A percentile compares a stretch with the other conserved stretches of the same genome.
These are phyloP conservation scores for Rosa lucieae DNA, from an alignment of 306 rosid species.

Conservation along the genomic window DNA sequence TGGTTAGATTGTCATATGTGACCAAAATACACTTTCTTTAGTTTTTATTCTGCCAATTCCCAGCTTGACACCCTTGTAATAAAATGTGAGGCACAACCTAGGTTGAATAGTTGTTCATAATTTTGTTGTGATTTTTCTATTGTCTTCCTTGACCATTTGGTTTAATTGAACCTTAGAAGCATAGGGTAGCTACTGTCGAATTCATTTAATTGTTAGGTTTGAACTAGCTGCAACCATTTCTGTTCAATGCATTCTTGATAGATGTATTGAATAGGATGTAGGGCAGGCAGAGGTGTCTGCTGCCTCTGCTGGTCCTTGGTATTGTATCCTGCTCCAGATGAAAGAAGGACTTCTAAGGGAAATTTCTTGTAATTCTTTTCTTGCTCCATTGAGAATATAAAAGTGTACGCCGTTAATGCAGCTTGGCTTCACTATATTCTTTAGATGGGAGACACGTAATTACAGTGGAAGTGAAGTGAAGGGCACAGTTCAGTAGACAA, in stretches of 20 bases:
- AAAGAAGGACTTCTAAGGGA: neutral
- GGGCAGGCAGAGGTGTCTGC: neutral
- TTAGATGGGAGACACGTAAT: too few relatives aligned
- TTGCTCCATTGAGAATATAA: neutral
- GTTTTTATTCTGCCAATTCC: neutral
- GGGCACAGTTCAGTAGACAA: too few relatives aligned
- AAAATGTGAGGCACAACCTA: neutral
- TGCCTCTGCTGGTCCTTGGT: neutral
- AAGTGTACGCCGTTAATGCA: too few relatives aligned
- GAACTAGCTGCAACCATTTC: neutral
- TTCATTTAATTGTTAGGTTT: constrained; percentile 1
- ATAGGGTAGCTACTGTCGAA: neutral
- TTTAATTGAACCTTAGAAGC: neutral
- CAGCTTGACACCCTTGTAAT: neutral
- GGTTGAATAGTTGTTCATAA: neutral
- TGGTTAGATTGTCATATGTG: constrained; percentile 1
- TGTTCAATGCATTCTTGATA: neutral
- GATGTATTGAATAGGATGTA: neutral
- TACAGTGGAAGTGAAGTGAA: too few relatives aligned
- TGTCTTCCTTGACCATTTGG: neutral
- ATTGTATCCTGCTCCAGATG: constrained; percentile 3
- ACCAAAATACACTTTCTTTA: neutral
- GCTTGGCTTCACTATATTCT: too few relatives aligned
- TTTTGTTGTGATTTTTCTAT: neutral
- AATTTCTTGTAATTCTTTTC: neutral